Evolutionary conservation across 2,329 filamentous ascomycete genomes (phyloP).

Genomic region (Phoma sp.): DNA sequence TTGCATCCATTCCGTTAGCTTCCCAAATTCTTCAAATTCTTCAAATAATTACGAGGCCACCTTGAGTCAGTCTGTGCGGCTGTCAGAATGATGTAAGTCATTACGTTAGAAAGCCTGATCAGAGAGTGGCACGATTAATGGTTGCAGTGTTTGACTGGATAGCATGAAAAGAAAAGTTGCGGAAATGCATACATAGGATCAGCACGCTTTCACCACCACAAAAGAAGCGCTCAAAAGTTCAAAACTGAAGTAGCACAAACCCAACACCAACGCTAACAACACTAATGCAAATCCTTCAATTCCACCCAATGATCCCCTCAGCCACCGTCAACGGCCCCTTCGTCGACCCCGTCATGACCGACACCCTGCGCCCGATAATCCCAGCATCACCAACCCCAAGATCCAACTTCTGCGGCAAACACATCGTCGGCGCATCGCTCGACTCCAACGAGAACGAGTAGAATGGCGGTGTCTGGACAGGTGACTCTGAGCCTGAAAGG

Average conservation of each 20-base stretch:
- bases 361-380: conserved; percentile 43
- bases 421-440: conserved; percentile 7
- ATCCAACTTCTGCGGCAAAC: conserved; percentile 32
- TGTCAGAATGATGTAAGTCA: background rate
- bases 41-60: too few species aligned
- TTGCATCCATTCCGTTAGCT: too few species aligned
- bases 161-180: background rate
- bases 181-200: background rate
- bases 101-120: background rate
- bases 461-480: conserved; percentile 20
- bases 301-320: conserved; percentile 46
- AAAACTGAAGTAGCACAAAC: background rate
- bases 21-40: too few species aligned
- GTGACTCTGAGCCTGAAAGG: conserved; percentile 19
- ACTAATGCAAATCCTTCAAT: conserved; percentile 21
- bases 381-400: conserved; percentile 42
- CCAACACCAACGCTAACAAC: background rate
- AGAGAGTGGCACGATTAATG: background rate
- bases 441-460: conserved; percentile 35
- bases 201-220: background rate
- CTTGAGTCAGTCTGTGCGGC: background rate
- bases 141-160: background rate
- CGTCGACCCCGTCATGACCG: conserved; percentile 35
- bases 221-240: background rate
- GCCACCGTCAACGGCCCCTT: conserved; percentile 31